A percentile compares a stretch with the other conserved stretches of the same genome.
phyloP scores from a whole-genome alignment of 2,329 filamentous ascomycete species.

The Sclerotinia minor region DNA sequence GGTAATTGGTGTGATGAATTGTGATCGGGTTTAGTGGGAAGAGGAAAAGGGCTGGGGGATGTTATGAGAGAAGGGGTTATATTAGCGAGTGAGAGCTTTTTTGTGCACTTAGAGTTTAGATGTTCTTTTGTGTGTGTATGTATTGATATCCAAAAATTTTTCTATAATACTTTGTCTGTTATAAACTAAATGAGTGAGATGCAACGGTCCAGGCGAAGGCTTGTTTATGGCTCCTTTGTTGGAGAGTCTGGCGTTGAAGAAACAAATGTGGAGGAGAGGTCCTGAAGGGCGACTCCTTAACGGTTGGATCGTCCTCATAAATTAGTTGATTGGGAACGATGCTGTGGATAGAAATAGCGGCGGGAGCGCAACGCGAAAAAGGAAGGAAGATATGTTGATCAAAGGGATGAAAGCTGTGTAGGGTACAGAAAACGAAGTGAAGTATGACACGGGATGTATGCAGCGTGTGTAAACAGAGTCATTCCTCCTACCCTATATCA shows the following conservation, averaged over 20 bases:
- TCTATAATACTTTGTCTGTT: too few relatives aligned
- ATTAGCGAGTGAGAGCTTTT: neutral
- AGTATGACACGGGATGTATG: too few relatives aligned
- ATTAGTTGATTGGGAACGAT: neutral
- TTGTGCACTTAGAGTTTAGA: neutral
- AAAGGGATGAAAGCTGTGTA: neutral
- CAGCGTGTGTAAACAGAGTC: too few relatives aligned
- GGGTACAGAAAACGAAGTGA: neutral
- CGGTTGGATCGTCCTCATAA: too few relatives aligned
- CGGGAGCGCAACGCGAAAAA: neutral
- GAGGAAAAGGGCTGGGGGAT: neutral
- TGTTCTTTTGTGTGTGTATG: neutral
- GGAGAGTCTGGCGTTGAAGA: neutral
- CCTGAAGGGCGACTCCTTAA: neutral
- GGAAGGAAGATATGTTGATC: neutral
- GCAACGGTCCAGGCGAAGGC: neutral
- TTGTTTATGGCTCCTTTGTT: too few relatives aligned
- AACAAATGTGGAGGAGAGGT: neutral
- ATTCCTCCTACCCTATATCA: too few relatives aligned
- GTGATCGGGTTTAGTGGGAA: rapidly evolving
- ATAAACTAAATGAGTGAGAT: neutral
- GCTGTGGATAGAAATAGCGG: neutral
- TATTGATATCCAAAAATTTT: neutral
- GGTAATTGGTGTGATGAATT: neutral
- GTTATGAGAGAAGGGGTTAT: neutral